Base-by-base conservation (phyloP, 257 asterid species). In the Jacaranda copaia region DNA sequence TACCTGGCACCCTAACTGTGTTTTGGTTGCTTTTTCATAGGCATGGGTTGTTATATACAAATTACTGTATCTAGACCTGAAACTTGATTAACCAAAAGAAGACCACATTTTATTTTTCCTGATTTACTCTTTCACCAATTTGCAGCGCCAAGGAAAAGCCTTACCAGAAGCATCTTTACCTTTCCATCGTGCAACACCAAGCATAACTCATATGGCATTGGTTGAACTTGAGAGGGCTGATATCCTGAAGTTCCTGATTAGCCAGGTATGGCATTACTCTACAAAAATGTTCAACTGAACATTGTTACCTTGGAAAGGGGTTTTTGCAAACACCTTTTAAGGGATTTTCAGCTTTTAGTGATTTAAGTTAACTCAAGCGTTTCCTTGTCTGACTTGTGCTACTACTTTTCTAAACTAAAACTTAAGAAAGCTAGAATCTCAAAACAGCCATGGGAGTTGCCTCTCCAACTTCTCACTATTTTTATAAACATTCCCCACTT, bases 81-180 rank as follows among this genome's bases (percentile, higher is more conserved):
- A 58, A 58, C 70, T 63, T 63, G 49, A 20, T 52, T 32, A 55
- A 58, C 38, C n/a, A 52, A 75, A 67, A 58, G 32, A 66, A 70
- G 56, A 57, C 32, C 19, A 20, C 13, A 58, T 49, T 5, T 40
- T 35, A 60, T 7, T 25, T 42, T 53, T 72, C n/a, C 60, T 79
- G 51, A 72, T 63, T 46, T 76, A 55, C 46, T 20, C 20, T 76
- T 61, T 49, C 70, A 35, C 74, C 77, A 75, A 79, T 77, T 76
- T 76, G 77, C 89, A 95, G 99, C 88, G 88, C 70, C 92, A 93
- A 88, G 99, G 99, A 52, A 92, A 93, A 89, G 89, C 89, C n/a
- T 77, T 95, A 65, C 99, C 99, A 49, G 91, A 95, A 84, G 98
- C 99, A 78, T 93, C 98, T 46, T 81, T 95, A 65, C 97, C 99